phyloP scores from a whole-genome alignment of 176 grass and related monocot genomes.

The Juncus inflexus region DNA sequence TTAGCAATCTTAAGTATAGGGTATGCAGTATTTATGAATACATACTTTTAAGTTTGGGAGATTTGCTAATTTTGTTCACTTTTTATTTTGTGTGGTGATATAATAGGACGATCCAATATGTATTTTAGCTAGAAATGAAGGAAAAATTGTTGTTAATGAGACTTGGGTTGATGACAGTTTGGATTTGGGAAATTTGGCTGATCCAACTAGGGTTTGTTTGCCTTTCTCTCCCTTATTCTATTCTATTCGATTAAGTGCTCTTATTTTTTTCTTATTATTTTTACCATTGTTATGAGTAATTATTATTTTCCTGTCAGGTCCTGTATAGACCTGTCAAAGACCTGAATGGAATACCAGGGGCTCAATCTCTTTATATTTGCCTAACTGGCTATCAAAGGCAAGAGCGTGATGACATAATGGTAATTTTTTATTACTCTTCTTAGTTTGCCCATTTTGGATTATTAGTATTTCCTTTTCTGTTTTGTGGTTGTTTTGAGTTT shows the following conservation, averaged over 20 bases:
- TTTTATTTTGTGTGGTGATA: neutral
- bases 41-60: neutral
- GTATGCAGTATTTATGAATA: neutral
- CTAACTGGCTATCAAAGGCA: conserved; percentile 76
- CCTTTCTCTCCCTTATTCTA: no score
- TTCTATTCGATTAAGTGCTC: neutral
- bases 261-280: neutral
- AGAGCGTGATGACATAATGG: conserved; percentile 69
- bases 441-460: neutral
- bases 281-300: conserved; percentile 10
- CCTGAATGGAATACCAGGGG: conserved; percentile 59
- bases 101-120: conserved; percentile 66
- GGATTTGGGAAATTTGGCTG: conserved; percentile 39
- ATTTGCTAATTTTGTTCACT: neutral
- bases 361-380: conserved; percentile 53
- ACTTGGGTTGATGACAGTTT: conserved; percentile 75
- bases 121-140: conserved; percentile 53
- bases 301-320: conserved; percentile 36
- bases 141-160: conserved; percentile 62
- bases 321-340: conserved; percentile 63
- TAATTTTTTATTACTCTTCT: conserved; percentile 22
- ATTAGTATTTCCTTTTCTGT: neutral
- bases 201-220: conserved; percentile 44
- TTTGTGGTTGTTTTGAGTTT: no score
- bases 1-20: neutral